These are phyloP conservation scores for Apiospora rasikravindrae DNA, from an alignment of 2,329 filamentous ascomycete genomes.

Conservation along the genomic window DNA sequence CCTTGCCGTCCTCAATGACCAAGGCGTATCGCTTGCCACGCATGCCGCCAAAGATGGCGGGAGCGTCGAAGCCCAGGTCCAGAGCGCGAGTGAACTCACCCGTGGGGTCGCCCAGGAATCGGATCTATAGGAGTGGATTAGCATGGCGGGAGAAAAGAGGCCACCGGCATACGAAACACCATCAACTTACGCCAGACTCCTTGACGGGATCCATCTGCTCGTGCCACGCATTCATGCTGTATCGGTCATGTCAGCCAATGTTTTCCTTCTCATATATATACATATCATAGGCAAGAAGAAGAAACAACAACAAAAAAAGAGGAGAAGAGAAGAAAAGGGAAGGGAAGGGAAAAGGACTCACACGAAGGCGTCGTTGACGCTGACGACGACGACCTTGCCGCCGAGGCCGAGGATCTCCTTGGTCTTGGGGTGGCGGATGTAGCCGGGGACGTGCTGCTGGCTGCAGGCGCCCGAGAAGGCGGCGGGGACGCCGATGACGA, in stretches of 20 bases:
- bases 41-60: slow-evolving; percentile 73
- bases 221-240: slow-evolving; percentile 88
- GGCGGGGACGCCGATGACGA: slow-evolving; percentile 86
- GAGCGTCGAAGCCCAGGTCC: slow-evolving; percentile 73
- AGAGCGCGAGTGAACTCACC: slow-evolving; percentile 82
- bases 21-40: slow-evolving; percentile 90
- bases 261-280: too few relatives aligned
- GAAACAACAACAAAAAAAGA: too few relatives aligned
- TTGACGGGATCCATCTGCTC: slow-evolving; percentile 76
- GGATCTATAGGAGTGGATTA: slow-evolving; percentile 61
- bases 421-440: slow-evolving; percentile 79
- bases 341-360: slow-evolving; percentile 51
- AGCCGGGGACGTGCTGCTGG: slow-evolving; percentile 78
- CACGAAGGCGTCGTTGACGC: slow-evolving; percentile 96
- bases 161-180: neutral
- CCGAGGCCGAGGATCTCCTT: slow-evolving; percentile 61
- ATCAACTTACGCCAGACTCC: slow-evolving; percentile 72
- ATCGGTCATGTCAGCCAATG: neutral
- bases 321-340: too few relatives aligned
- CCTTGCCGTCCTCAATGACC: slow-evolving; percentile 82
- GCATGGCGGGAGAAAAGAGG: neutral
- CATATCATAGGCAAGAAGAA: too few relatives aligned
- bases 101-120: slow-evolving; percentile 84
- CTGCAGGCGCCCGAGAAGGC: slow-evolving; percentile 70
- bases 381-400: slow-evolving; percentile 86